Evolutionary conservation across 495 filamentous ascomycete species (phyloP), one percentile per base, ranked within the genome.

Genomic region (Delitschia confertaspora): DNA sequence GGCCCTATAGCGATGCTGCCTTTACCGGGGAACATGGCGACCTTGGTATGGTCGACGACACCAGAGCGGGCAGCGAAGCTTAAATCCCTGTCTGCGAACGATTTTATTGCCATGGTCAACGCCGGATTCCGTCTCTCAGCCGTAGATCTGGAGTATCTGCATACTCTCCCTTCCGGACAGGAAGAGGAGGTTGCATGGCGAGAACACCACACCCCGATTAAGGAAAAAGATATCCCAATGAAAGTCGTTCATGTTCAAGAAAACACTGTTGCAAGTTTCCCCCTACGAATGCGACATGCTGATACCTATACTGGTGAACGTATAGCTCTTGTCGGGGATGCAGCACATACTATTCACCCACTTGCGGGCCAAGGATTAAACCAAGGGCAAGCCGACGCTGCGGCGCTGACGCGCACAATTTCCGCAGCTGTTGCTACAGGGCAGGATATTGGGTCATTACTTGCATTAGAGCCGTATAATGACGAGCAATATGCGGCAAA

Each of bases 341-440:
- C 91, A 3, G 93, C 91, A 6, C 91, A 98, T 59, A 88, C 87
- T 19, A 78, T 93, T 53, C 91, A 98, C 60, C 91, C 91, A 0
- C 76, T 98, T 19, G 91, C 88, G 1, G 91, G 91, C 4, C 91
- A 96, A 60, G 91, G 91, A 1, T 73, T 98, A 11, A 98, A 98
- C 57, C 85, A 93, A 54, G 91, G 91, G 3, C 77, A 94, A 42
- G 85, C 76, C 13, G 91, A 98, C 59, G 80, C 89, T 1, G 75
- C 84, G 38, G 78, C 80, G 27, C 72, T 98, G 5, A 76, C 76
- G 6, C 67, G 67, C 31, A 80, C 78, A 0, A 80, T 98, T 38
- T 74, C 80, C 49, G 79, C 80, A 44, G 85, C 86, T 4, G 80
- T 93, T 17, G 65, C 65, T 32, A 79, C 88, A 56, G 91, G 93